These are phyloP conservation scores for Spirogloea muscicola DNA, from an alignment of 139 green algal species.

Conservation along the genomic window DNA sequence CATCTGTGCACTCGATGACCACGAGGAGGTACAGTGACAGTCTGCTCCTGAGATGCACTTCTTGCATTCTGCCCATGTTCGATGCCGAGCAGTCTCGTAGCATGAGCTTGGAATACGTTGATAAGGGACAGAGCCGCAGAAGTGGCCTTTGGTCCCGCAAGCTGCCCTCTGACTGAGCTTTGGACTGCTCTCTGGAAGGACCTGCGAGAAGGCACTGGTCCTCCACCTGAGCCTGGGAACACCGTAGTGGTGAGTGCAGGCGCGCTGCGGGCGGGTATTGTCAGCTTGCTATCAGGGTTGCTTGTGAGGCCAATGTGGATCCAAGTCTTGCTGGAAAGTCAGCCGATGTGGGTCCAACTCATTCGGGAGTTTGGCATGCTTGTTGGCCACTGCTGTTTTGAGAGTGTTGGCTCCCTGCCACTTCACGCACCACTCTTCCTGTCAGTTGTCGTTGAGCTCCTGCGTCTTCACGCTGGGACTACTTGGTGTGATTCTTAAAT, in stretches of 20 bases:
- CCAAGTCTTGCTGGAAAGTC: background rate
- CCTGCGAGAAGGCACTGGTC: slow-evolving; percentile 54
- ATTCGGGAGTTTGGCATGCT: background rate
- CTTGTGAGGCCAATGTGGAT: background rate
- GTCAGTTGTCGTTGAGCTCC: background rate
- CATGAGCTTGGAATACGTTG: slow-evolving; percentile 54
- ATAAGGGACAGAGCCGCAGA: background rate
- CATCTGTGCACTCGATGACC: background rate
- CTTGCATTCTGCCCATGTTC: background rate
- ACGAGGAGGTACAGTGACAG: background rate
- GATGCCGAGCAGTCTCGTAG: background rate
- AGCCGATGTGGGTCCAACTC: background rate
- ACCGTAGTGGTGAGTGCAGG: slow-evolving; percentile 47
- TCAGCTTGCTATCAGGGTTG: background rate
- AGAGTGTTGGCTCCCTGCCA: background rate
- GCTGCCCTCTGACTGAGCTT: background rate
- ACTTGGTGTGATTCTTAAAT: background rate
- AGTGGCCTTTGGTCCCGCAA: background rate
- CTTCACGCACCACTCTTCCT: too few relatives aligned
- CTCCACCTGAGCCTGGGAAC: slow-evolving; percentile 51
- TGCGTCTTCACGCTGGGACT: background rate
- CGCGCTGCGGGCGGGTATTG: too few relatives aligned
- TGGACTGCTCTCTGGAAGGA: slow-evolving; percentile 49
- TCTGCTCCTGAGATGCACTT: background rate
- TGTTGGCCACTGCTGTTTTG: background rate